These are phyloP conservation scores for Talaromyces sp. DNA, from an alignment of 2,329 filamentous ascomycete genomes.

Conservation along the genomic window DNA sequence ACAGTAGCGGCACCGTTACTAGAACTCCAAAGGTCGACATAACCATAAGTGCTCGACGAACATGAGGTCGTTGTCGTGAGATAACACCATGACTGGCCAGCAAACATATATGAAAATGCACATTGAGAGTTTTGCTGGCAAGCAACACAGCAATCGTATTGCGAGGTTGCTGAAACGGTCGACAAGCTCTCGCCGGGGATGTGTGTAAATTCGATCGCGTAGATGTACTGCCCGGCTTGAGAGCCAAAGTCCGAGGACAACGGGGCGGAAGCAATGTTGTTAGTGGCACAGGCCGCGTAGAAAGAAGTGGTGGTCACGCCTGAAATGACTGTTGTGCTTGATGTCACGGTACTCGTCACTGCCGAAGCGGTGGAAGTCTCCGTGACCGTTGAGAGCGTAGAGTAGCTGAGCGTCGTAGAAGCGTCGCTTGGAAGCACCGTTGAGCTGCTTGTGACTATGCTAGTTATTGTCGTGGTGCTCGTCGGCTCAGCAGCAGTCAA, in stretches of 20 bases:
- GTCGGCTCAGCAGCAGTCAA: neutral
- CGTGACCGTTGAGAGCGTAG: neutral
- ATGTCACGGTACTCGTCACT: neutral
- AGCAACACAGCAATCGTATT: neutral
- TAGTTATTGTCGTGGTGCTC: neutral
- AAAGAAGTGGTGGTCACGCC: neutral
- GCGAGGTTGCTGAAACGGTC: neutral
- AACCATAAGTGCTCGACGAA: neutral
- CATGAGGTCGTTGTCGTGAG: neutral
- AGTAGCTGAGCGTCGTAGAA: neutral
- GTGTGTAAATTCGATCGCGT: neutral
- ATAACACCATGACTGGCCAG: neutral
- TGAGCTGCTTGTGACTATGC: neutral
- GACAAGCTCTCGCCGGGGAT: neutral
- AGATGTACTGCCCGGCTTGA: neutral
- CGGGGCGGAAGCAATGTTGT: neutral
- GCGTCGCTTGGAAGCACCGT: neutral
- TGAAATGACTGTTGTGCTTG: neutral
- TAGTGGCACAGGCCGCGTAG: neutral
- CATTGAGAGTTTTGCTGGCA: neutral
- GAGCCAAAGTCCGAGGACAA: neutral
- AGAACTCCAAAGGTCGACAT: neutral
- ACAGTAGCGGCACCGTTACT: neutral
- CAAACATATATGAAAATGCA: neutral
- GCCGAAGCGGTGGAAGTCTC: neutral